Base-by-base conservation (phyloP, 495 filamentous ascomycete genomes). In the Staphylotrichum tortipilum region DNA sequence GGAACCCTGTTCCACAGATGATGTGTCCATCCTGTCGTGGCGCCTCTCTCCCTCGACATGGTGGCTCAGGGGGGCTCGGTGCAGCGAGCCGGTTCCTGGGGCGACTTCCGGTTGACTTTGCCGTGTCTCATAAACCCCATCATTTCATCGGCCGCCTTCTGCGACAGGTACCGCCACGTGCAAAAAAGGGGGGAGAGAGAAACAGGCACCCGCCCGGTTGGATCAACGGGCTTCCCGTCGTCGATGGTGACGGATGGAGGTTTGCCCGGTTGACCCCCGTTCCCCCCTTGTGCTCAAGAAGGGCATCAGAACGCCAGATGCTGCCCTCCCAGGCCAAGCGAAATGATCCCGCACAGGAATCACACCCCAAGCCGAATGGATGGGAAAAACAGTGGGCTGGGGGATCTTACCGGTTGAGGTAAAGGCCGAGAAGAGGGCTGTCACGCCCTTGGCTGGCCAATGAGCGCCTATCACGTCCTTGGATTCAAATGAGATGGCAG, bases 401-500 rank as follows among this genome's bases (percentile, higher is more conserved):
- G 7, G 19, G 21, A 15, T 6, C 21, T 37, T 35, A 14, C 47
- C 38, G 4, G 15, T 43, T 50, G 30, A 22, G 47, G 47, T 21
- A 49, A 49, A 29, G 23, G 9, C 15, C 18, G 33, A 40, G 14
- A 23, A 38, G 44, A 38, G 17, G 15, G 21, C 12, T 5, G 40
- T 17, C 18, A 22, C 15, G 7, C 1, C 14, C n/a, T n/a, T n/a
- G 3, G 6, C 21, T 9, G 26, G 33, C 49, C 49, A 51, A 45
- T 51, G 29, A 38, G 14, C 24, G 24, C 9, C 14, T 17, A 26
- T 31, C 33, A 23, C 33, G 12, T 33, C 34, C 26, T n/a, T 31
- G n/a, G 41, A 38, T 30, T 38, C 18, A 50, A 50, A 50, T 50
- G 48, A 44, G 48, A 45, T 38, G 40, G 26, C 22, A n/a, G 24